Evolutionary conservation across 345 rosid genomes (phyloP), one percentile per base, ranked within the genome.

Genomic region (Bruguiera parviflora): DNA sequence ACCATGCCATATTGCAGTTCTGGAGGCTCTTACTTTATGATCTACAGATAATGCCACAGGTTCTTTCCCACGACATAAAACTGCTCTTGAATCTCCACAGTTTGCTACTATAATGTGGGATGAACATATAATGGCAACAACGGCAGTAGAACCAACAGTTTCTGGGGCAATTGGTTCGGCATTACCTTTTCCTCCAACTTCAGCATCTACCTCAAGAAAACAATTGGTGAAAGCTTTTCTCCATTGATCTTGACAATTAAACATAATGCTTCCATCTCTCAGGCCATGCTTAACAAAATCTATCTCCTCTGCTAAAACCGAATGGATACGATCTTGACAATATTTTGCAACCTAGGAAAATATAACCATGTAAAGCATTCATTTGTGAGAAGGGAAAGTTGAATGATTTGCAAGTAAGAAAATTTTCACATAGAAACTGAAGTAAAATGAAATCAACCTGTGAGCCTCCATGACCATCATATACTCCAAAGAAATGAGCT

Each of bases 11-110:
- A 33, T 33, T 33, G 10, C 37, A 33, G 37, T 33, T 33, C 37
- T 33, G 37, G 2, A 33, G 37, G 53, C 27, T 62, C 77, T 73
- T 86, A 92, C 99, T 83, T 95, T 95, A 78, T 95, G 96, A 85
- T 95, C 99, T 33, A 88, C 89, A 20, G 99, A 95, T 64, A 95
- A 84, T 18, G 99, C 89, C 77, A 90, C 63, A 49, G 99, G 87
- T 73, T 88, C 92, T 85, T 92, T 95, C 71, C 99, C 92, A 65
- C 96, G 99, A 58, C 78, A 86, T 32, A 95, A 75, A 77, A 95
- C 99, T 65, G 99, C 98, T 82, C 99, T 84, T 21, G 99, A 95
- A 78, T 95, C 99, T 70, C 99, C 97, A 33, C 97, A 95, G 77
- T 95, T 95, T 63, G 96, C 92, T 35, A 95, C 92, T 66, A 92